Conservation (phyloP, 805 yeast genomes). For the Metschnikowia lunata region DNA sequence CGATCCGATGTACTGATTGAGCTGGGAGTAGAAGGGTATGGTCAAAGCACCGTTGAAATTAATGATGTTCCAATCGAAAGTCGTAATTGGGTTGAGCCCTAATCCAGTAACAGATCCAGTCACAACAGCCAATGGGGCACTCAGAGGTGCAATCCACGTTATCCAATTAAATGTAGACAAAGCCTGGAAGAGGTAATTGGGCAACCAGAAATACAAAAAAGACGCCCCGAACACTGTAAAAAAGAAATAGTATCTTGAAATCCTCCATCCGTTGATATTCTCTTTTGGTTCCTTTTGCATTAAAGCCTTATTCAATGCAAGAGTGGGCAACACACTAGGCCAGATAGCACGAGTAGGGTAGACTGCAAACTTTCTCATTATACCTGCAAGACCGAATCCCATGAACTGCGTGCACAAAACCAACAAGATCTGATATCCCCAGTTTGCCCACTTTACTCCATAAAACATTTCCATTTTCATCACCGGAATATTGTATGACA, state of each 20-base stretch:
- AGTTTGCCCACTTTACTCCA: constrained; percentile 35
- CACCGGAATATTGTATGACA: constrained; percentile 35
- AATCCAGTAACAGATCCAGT: constrained; percentile 61
- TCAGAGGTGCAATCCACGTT: constrained; percentile 61
- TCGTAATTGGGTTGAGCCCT: constrained; percentile 58
- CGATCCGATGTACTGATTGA: constrained; percentile 23
- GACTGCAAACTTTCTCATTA: constrained; percentile 54
- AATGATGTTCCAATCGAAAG: constrained; percentile 68
- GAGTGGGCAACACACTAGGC: constrained; percentile 62
- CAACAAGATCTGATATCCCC: constrained; percentile 51
- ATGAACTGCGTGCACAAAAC: constrained; percentile 55
- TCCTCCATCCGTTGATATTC: constrained; percentile 59
- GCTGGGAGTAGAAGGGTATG: constrained; percentile 25
- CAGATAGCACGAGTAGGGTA: constrained; percentile 63
- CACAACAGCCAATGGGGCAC: constrained; percentile 54
- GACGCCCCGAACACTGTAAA: not conserved
- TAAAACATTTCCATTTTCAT: constrained; percentile 42
- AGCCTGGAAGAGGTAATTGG: constrained; percentile 49
- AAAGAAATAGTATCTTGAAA: constrained; percentile 17
- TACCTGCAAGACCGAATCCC: constrained; percentile 67
- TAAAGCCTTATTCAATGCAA: constrained; percentile 52
- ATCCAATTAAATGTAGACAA: constrained; percentile 59
- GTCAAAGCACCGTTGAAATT: constrained; percentile 52
- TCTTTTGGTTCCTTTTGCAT: constrained; percentile 48
- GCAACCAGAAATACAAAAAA: constrained; percentile 8